These are phyloP conservation scores for Leishmania amazonensis DNA, from an alignment of 208 protist species.

Conservation along the genomic window DNA sequence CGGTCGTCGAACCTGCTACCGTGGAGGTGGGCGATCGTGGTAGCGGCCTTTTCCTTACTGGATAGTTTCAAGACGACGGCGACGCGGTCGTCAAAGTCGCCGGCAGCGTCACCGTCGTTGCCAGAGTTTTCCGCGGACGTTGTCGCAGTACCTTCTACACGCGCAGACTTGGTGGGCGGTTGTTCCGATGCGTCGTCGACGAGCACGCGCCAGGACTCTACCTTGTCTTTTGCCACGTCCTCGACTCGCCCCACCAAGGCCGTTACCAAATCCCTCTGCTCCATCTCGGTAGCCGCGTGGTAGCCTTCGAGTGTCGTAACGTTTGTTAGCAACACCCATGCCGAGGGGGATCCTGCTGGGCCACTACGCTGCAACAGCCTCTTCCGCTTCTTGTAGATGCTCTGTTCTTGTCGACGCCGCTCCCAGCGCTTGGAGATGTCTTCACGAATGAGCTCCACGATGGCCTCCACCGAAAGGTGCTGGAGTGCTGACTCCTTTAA, in stretches of 20 bases:
- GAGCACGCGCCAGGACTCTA: conserved; percentile 34
- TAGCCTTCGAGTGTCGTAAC: conserved; percentile 39
- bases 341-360: conserved; percentile 53
- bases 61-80: conserved; percentile 61
- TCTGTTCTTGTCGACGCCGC: conserved; percentile 46
- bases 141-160: background rate
- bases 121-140: background rate
- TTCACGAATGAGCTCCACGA: conserved; percentile 55
- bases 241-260: conserved; percentile 50
- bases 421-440: conserved; percentile 77
- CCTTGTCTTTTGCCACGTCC: conserved; percentile 38
- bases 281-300: conserved; percentile 9
- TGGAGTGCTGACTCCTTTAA: conserved; percentile 72
- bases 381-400: conserved; percentile 69
- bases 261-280: conserved; percentile 29
- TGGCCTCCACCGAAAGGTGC: conserved; percentile 51
- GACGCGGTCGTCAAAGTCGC: conserved; percentile 62
- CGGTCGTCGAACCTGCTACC: conserved; percentile 61
- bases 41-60: conserved; percentile 49
- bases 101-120: background rate
- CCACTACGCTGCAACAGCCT: conserved; percentile 40
- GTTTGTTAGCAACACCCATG: conserved; percentile 70
- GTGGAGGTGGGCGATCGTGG: conserved; percentile 63
- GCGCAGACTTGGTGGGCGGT: conserved; percentile 12
- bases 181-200: conserved; percentile 41